phyloP scores from a whole-genome alignment of 352 stramenopile genomes.

The Globisporangium radiosum region DNA sequence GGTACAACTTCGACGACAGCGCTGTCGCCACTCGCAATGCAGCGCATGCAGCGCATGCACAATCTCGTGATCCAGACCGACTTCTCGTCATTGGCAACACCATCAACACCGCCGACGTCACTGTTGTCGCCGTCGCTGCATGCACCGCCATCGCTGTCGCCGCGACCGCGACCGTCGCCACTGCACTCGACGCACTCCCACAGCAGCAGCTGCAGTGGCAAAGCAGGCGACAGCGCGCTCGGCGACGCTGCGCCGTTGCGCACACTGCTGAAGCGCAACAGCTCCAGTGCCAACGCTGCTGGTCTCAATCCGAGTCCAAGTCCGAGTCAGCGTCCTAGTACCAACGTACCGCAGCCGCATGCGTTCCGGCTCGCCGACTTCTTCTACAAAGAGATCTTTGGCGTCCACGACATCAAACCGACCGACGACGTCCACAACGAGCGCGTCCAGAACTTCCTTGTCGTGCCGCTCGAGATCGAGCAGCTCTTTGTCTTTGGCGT shows the following conservation, averaged over 20 bases:
- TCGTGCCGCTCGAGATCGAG: constrained; percentile 66
- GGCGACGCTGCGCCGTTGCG: not conserved
- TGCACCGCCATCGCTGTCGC: not conserved
- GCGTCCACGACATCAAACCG: constrained; percentile 72
- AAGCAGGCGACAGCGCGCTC: not conserved
- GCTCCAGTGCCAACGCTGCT: no score
- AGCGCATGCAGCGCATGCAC: constrained; percentile 29
- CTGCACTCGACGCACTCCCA: not conserved
- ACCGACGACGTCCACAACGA: constrained; percentile 70
- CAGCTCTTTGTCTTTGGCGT: constrained; percentile 92
- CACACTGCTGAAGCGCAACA: not conserved
- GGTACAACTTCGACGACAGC: not conserved
- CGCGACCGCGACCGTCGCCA: not conserved
- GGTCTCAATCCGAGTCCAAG: no score
- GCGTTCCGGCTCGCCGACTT: constrained; percentile 68
- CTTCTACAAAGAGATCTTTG: constrained; percentile 84
- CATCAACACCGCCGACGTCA: no score
- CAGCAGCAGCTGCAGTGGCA: not conserved
- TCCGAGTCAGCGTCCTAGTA: not conserved
- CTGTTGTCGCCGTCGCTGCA: no score
- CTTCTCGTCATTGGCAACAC: constrained; percentile 2
- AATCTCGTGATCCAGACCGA: constrained; percentile 28
- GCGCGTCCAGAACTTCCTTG: constrained; percentile 80
- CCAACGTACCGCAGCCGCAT: constrained; percentile 23
- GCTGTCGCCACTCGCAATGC: constrained; percentile 24